phyloP scores from a whole-genome alignment of 2,329 filamentous ascomycete genomes.

The Colletotrichum karsti region DNA sequence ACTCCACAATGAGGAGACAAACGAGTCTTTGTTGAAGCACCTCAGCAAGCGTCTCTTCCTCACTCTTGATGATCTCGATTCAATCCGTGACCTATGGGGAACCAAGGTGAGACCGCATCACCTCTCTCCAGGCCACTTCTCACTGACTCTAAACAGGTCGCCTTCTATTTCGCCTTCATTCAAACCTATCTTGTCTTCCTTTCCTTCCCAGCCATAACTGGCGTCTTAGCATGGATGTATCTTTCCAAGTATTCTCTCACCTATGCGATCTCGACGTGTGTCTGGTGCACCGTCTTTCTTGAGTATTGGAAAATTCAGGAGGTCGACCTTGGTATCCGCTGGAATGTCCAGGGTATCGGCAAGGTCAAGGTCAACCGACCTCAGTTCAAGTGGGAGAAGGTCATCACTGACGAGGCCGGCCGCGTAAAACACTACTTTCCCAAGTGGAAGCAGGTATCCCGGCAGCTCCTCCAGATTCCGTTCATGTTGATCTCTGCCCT shows the following conservation, averaged over 20 bases:
- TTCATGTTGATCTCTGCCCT: constrained; percentile 69
- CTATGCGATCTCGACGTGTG: constrained; percentile 71
- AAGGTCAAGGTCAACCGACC: constrained; percentile 71
- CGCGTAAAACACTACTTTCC: constrained; percentile 71
- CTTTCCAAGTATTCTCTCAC: constrained; percentile 75
- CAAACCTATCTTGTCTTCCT: constrained; percentile 80
- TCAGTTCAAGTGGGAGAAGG: constrained; percentile 71
- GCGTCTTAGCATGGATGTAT: constrained; percentile 73
- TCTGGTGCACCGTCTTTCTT: constrained; percentile 79
- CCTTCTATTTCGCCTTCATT: constrained; percentile 86
- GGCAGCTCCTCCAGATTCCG: constrained; percentile 75
- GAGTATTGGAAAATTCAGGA: constrained; percentile 85
- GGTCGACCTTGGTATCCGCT: constrained; percentile 74
- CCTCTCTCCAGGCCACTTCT: too few species aligned
- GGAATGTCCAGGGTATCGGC: constrained; percentile 76
- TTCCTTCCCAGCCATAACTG: constrained; percentile 73
- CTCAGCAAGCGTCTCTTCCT: constrained; percentile 63
- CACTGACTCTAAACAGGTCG: too few species aligned
- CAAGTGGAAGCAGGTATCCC: constrained; percentile 67
- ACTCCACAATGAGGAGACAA: constrained; percentile 66
- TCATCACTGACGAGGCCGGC: constrained; percentile 69
- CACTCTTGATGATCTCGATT: constrained; percentile 60
- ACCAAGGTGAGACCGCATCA: constrained; percentile 52
- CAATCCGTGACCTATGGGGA: constrained; percentile 69
- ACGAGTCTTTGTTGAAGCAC: constrained; percentile 64